Evolutionary conservation across 108 stramenopile species (phyloP).

Genomic region (Aureococcus anophagefferens): DNA sequence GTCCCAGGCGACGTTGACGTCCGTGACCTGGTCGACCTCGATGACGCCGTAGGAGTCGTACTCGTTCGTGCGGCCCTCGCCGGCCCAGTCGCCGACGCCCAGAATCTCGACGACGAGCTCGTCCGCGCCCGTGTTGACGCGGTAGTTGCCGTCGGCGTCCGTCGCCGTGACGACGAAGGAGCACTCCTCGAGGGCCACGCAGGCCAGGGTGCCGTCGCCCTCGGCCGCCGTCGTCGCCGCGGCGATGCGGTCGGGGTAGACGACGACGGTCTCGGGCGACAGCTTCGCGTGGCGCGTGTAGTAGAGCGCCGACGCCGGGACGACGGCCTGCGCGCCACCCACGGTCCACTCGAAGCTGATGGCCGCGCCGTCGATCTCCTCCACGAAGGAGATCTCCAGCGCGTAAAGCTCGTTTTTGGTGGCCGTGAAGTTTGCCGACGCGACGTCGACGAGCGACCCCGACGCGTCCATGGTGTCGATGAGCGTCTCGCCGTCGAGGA

Average conservation of each 20-base stretch:
- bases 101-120: constrained; percentile 42
- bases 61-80: constrained; percentile 46
- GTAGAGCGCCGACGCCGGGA: constrained; percentile 44
- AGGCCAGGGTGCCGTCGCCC: constrained; percentile 42
- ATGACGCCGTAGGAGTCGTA: background rate
- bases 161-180: constrained; percentile 47
- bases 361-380: constrained; percentile 35
- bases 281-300: constrained; percentile 41
- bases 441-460: constrained; percentile 5
- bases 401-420: constrained; percentile 22
- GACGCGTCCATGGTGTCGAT: constrained; percentile 32
- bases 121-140: constrained; percentile 47
- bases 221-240: constrained; percentile 31
- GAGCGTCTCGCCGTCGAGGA: constrained; percentile 30
- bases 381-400: constrained; percentile 40
- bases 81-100: constrained; percentile 62
- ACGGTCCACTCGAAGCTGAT: constrained; percentile 42
- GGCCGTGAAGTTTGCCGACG: background rate
- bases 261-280: constrained; percentile 22
- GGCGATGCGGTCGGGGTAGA: constrained; percentile 33
- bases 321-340: constrained; percentile 7
- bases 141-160: constrained; percentile 47
- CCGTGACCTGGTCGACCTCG: background rate
- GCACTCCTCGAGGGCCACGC: constrained; percentile 46
- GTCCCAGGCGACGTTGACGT: background rate